Evolutionary conservation across 345 rosid species (phyloP).

Genomic region (Salix suchowensis): DNA sequence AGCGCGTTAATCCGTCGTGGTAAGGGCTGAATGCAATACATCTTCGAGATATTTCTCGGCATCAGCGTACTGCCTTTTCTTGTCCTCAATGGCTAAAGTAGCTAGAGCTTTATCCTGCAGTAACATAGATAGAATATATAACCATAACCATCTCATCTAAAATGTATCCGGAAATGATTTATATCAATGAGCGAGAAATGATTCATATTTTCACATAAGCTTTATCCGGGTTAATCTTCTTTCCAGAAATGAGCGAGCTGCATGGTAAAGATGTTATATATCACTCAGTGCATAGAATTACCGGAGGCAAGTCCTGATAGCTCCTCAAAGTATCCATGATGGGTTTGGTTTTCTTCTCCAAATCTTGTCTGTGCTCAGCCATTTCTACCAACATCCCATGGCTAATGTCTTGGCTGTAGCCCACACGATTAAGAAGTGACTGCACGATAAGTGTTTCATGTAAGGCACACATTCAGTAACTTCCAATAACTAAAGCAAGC

Average conservation of each 20-base stretch:
- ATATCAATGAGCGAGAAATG: too few relatives aligned
- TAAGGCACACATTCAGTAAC: neutral
- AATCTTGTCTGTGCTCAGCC: constrained; percentile 80
- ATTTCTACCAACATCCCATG: constrained; percentile 81
- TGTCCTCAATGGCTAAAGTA: constrained; percentile 89
- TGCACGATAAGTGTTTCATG: constrained; percentile 19
- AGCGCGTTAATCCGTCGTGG: constrained; percentile 30
- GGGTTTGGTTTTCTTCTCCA: constrained; percentile 89
- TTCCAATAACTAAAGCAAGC: neutral
- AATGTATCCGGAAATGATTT: too few relatives aligned
- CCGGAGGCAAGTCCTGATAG: constrained; percentile 97
- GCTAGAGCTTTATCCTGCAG: constrained; percentile 90
- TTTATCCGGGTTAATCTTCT: too few relatives aligned
- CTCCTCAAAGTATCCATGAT: constrained; percentile 84
- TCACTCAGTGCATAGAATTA: constrained; percentile 21
- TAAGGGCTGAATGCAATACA: constrained; percentile 76
- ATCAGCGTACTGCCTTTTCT: constrained; percentile 79
- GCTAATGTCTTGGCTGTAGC: constrained; percentile 81
- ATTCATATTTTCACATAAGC: too few relatives aligned
- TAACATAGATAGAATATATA: neutral
- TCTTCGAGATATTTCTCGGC: constrained; percentile 93
- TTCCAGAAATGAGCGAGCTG: neutral
- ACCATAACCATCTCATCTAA: neutral
- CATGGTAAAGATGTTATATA: neutral
- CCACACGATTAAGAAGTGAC: constrained; percentile 84